Conservation (phyloP, 176 grass and related monocot species). For the Guadua angustifolia region DNA sequence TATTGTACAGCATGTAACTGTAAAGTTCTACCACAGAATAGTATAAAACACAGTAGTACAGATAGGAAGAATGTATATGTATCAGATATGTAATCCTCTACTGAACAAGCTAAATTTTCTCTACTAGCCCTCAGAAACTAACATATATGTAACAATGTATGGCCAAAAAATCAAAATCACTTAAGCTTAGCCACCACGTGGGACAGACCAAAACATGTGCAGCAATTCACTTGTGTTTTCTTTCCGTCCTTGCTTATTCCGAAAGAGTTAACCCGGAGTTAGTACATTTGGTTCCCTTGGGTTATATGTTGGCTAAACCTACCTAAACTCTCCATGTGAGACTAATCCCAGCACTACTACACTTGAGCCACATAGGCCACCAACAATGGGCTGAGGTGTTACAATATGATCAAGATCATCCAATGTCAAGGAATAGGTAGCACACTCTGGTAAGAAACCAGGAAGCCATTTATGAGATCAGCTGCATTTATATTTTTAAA, state of each 20-base stretch:
- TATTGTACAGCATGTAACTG: background rate
- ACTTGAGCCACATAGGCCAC: background rate
- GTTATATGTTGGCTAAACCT: background rate
- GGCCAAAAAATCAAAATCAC: background rate
- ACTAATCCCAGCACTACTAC: background rate
- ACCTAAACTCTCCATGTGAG: background rate
- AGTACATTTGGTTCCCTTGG: background rate
- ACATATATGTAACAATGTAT: background rate
- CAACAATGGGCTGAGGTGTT: background rate
- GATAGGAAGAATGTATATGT: background rate
- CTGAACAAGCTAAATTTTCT: background rate
- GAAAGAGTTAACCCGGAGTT: background rate
- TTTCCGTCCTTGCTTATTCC: background rate
- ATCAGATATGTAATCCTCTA: too few species aligned
- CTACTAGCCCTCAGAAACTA: background rate
- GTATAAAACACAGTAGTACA: background rate
- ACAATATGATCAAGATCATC: background rate
- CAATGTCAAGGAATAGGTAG: background rate
- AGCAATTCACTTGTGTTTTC: background rate
- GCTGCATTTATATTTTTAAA: background rate
- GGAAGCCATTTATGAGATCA: background rate
- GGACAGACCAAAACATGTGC: background rate
- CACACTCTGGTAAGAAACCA: background rate
- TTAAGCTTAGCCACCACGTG: background rate
- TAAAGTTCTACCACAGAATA: background rate